phyloP scores from a whole-genome alignment of 1,284 basidiomycete species.

The Entoloma clypeatum region DNA sequence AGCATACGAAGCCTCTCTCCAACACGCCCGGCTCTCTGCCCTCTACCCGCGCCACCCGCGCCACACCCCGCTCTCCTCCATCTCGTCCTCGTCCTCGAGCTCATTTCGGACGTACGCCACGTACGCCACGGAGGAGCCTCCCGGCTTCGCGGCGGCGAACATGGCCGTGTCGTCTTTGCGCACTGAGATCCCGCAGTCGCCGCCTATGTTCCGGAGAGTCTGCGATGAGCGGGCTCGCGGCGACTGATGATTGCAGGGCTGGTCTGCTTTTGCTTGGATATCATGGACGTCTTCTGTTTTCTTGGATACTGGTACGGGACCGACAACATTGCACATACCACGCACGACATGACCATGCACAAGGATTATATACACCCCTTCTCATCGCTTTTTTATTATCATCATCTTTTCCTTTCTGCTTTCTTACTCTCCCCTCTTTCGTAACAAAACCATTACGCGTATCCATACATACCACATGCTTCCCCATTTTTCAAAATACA shows the following conservation, averaged over 20 bases:
- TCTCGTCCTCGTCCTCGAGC: no score
- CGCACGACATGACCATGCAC: no score
- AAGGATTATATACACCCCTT: neutral
- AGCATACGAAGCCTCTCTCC: constrained; percentile 12
- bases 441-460: no score
- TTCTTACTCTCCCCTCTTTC: no score
- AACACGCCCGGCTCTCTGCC: constrained; percentile 7
- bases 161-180: constrained; percentile 41
- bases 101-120: constrained; percentile 12
- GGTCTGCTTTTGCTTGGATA: no score
- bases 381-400: neutral
- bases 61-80: no score
- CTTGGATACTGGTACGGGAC: neutral
- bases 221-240: no score
- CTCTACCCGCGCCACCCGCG: constrained; percentile 13
- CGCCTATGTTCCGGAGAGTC: constrained; percentile 16
- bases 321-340: neutral
- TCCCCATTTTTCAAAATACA: no score
- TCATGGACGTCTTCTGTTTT: no score
- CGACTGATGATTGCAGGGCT: no score
- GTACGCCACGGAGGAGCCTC: constrained; percentile 23
- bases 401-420: neutral
- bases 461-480: no score
- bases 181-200: constrained; percentile 35
- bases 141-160: constrained; percentile 30